Evolutionary conservation across 306 rosid species (phyloP).

Genomic region (Luffa aegyptiaca): DNA sequence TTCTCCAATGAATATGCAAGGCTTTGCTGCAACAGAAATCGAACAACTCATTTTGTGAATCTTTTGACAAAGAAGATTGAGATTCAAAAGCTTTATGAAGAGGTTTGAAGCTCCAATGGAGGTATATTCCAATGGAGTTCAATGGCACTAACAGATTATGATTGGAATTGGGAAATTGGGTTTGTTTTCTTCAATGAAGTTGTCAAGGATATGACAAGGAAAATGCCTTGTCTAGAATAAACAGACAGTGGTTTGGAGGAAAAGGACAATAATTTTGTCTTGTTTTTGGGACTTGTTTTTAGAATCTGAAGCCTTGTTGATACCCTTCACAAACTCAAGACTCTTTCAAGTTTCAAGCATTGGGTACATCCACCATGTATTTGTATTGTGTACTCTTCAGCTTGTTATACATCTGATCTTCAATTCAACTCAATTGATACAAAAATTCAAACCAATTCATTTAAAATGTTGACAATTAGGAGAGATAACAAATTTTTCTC

Average conservation of each 20-base stretch:
- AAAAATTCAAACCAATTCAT: not conserved
- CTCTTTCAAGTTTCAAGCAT: not conserved
- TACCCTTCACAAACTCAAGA: not conserved
- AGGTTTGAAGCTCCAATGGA: not conserved
- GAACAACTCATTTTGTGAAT: conserved; percentile 34
- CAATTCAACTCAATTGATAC: not conserved
- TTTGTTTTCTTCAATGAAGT: not conserved
- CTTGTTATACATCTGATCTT: not conserved
- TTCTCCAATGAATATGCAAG: conserved; percentile 13
- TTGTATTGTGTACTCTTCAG: not conserved
- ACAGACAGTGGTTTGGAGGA: not conserved
- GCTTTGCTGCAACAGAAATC: conserved; percentile 26
- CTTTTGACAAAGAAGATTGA: not conserved
- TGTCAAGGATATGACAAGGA: not conserved
- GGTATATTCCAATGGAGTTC: not conserved
- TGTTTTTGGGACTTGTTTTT: not conserved
- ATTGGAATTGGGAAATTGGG: not conserved
- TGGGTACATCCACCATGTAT: not conserved
- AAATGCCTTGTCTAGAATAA: conserved; percentile 5
- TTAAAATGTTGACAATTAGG: too few relatives aligned
- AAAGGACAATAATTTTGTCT: conserved; percentile 1
- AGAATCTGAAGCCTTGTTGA: not conserved
- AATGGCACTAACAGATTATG: not conserved
- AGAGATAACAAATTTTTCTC: too few relatives aligned
- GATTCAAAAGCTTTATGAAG: not conserved